These are phyloP conservation scores for Setaria italica DNA, from an alignment of 202 grass and related monocot species.

Conservation along the genomic window DNA sequence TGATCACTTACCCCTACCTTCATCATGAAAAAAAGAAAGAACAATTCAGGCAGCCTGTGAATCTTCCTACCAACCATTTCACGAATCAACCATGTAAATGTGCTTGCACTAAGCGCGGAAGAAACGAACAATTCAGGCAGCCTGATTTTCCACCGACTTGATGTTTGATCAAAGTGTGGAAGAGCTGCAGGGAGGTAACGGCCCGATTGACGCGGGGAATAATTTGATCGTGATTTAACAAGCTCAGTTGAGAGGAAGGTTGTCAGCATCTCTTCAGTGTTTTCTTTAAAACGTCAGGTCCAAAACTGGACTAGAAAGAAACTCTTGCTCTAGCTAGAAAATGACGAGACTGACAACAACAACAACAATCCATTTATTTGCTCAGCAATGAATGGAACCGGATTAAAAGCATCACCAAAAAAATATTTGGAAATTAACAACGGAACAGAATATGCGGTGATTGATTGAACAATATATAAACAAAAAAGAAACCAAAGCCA, in stretches of 20 bases:
- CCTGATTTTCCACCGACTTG: neutral
- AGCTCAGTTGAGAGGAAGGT: neutral
- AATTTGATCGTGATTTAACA: constrained; percentile 20
- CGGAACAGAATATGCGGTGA: neutral
- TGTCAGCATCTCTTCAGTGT: constrained; percentile 6
- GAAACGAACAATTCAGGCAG: neutral
- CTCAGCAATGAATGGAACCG: neutral
- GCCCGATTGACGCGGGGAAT: too few relatives aligned
- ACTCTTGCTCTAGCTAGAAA: constrained; percentile 16
- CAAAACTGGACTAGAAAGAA: constrained; percentile 23
- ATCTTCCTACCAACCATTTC: neutral
- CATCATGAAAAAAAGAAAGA: neutral
- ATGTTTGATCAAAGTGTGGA: constrained; percentile 12
- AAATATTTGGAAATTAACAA: neutral
- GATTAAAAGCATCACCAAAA: neutral
- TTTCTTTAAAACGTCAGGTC: constrained; percentile 33
- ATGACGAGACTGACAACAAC: constrained; percentile 5
- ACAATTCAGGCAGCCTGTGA: neutral
- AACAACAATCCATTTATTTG: neutral
- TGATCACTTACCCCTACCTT: neutral
- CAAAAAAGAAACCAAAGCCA: neutral
- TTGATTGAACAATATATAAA: neutral
- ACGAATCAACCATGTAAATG: neutral
- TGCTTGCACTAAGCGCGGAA: too few relatives aligned
- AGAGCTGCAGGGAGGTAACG: too few relatives aligned